These are phyloP conservation scores for Fusarium sp. DNA, from an alignment of 2,329 filamentous ascomycete genomes.

Conservation along the genomic window DNA sequence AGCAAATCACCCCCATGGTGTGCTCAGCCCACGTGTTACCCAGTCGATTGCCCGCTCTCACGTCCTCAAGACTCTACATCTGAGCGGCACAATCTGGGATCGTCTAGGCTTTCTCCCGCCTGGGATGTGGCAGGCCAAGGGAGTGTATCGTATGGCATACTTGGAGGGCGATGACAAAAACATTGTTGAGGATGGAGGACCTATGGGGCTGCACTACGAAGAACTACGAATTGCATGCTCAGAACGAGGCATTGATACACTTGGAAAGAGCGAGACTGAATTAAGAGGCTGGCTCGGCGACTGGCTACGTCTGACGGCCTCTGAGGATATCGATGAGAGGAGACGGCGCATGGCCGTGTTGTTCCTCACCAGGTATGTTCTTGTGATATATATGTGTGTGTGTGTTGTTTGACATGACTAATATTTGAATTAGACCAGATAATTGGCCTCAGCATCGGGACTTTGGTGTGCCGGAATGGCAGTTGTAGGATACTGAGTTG, in stretches of 20 bases:
- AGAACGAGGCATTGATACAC: conserved; percentile 73
- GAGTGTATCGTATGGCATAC: conserved; percentile 70
- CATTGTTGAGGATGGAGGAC: conserved; percentile 72
- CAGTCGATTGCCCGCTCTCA: conserved; percentile 52
- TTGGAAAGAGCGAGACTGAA: conserved; percentile 68
- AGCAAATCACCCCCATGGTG: conserved; percentile 52
- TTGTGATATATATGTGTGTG: neutral
- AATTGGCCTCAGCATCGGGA: conserved; percentile 57
- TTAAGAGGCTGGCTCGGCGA: conserved; percentile 61
- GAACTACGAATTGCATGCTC: conserved; percentile 79
- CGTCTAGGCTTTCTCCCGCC: conserved; percentile 61
- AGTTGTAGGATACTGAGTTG: conserved; percentile 47
- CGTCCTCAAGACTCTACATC: conserved; percentile 58
- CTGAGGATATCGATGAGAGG: conserved; percentile 54
- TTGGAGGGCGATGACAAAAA: conserved; percentile 78
- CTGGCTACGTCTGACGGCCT: conserved; percentile 63
- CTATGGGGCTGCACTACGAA: conserved; percentile 65
- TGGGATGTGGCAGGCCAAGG: conserved; percentile 65
- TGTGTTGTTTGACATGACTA: conserved; percentile 13
- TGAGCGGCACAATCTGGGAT: conserved; percentile 65
- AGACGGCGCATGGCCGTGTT: conserved; percentile 56
- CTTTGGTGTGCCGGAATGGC: conserved; percentile 59
- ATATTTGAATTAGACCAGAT: conserved; percentile 50
- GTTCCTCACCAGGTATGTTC: conserved; percentile 57
- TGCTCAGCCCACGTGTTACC: conserved; percentile 51